Conservation (phyloP, 441 rosid species). For the Corymbia calophylla region DNA sequence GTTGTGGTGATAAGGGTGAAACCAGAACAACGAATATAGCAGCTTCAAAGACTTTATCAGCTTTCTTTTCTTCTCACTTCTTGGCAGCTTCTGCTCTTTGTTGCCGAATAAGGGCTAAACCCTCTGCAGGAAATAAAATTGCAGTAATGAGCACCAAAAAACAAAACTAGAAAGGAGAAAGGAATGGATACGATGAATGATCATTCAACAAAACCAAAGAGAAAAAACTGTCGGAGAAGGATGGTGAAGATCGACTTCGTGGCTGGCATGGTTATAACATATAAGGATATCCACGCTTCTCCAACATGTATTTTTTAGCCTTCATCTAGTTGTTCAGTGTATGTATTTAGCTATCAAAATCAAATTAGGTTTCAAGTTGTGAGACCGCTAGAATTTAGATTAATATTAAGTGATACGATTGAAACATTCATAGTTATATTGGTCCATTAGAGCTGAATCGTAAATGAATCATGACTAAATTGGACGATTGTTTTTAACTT, state of each 20-base stretch:
- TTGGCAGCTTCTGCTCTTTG: conserved; percentile 53
- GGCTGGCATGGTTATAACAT: background rate
- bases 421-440: too few species aligned
- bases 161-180: background rate
- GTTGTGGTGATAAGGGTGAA: background rate
- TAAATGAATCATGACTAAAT: too few species aligned
- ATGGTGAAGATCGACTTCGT: background rate
- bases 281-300: background rate
- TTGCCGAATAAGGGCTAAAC: conserved; percentile 64
- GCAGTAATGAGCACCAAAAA: background rate
- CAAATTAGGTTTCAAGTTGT: too few species aligned
- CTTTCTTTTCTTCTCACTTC: too few species aligned
- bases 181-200: background rate
- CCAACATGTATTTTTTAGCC: background rate
- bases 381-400: too few species aligned
- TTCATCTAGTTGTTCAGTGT: background rate
- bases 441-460: too few species aligned
- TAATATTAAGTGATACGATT: too few species aligned
- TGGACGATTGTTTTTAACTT: too few species aligned
- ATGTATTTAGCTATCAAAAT: too few species aligned
- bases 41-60: too few species aligned
- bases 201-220: background rate
- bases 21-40: too few species aligned
- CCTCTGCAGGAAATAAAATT: conserved; percentile 34
- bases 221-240: background rate